Percentiles rank a stretch among this genome's conserved stretches.
Conservation (phyloP, 2,329 filamentous ascomycete genomes). For the Pseudogymnoascus sp. region DNA sequence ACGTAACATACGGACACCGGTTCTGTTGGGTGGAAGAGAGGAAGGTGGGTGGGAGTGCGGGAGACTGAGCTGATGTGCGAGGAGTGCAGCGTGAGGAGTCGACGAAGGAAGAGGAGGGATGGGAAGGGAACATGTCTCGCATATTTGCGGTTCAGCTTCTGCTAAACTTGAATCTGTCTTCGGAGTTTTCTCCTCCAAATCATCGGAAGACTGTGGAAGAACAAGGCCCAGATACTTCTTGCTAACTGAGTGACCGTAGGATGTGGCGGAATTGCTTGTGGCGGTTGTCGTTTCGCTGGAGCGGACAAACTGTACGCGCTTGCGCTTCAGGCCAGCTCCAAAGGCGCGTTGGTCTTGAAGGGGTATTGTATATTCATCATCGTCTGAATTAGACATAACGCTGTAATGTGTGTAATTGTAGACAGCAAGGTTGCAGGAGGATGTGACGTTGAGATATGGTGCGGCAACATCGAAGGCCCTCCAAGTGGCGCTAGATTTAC, state of each 20-base stretch:
- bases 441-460: slow-evolving; percentile 6
- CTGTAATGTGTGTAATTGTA: neutral
- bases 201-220: slow-evolving; percentile 28
- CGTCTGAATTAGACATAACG: slow-evolving; percentile 30
- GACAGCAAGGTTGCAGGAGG: neutral
- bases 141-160: slow-evolving; percentile 29
- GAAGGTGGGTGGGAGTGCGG: slow-evolving; percentile 66
- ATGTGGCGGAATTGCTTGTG: slow-evolving; percentile 18
- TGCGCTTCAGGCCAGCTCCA: slow-evolving; percentile 55
- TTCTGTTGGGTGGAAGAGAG: slow-evolving; percentile 59
- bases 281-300: slow-evolving; percentile 24
- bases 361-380: slow-evolving; percentile 51
- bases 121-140: slow-evolving; percentile 56
- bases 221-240: slow-evolving; percentile 64
- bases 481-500: slow-evolving; percentile 3
- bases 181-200: neutral
- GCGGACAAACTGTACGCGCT: slow-evolving; percentile 51
- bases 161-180: neutral
- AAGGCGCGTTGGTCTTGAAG: slow-evolving; percentile 53
- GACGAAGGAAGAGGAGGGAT: slow-evolving; percentile 38
- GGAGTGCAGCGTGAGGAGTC: slow-evolving; percentile 49
- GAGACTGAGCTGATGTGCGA: slow-evolving; percentile 66
- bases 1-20: slow-evolving; percentile 60
- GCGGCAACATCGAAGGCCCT: neutral
- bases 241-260: slow-evolving; percentile 23